Evolutionary conservation across 2,329 filamentous ascomycete genomes (phyloP), one percentile per base, ranked within the genome.

Genomic region (Penicillium sp.): DNA sequence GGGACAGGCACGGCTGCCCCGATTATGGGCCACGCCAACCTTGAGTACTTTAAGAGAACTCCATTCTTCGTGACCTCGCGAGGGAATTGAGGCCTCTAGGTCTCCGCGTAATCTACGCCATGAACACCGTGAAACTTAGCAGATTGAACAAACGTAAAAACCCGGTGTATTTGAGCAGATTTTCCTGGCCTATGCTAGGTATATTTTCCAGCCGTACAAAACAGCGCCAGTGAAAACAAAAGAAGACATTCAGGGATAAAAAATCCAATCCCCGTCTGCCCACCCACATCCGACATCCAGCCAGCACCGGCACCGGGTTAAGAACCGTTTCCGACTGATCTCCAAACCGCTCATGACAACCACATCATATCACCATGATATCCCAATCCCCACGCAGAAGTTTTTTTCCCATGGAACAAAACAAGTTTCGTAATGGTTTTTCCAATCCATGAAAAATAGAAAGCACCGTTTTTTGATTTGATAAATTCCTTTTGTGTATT

Each of bases 401-500:
- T 6, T 22, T 13, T 50, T 60, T 22, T 22, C 22, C 62, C 54
- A 59, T 63, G 60, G 37, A 63, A 62, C 35, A 64, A 67, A 66
- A 65, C 62, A 64, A 68, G 61, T 37, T 44, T 68, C 66, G 66
- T 68, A 58, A 68, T 56, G 56, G 49, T 54, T 27, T 43, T 43
- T 62, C 36, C 46, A 50, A 65, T 61, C 63, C 64, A 56, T 62
- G 56, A 51, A 24, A 36, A 11, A 18, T 36, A 36, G 6, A 39
- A 50, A 56, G 58, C 55, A 62, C 60, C 54, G 55, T 57, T 56
- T 62, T 46, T 51, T 39, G 19, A 22, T 66, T 40, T 62, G 39
- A 70, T 79, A 55, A 91, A 91, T 68, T 84, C 87, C 6, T 27
- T 31, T 31, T 51, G 40, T 51, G 24, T 3, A 31, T 51, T 39